These are phyloP conservation scores for Phialocephala sp. DNA, from an alignment of 2,329 filamentous ascomycete species.

Conservation along the genomic window DNA sequence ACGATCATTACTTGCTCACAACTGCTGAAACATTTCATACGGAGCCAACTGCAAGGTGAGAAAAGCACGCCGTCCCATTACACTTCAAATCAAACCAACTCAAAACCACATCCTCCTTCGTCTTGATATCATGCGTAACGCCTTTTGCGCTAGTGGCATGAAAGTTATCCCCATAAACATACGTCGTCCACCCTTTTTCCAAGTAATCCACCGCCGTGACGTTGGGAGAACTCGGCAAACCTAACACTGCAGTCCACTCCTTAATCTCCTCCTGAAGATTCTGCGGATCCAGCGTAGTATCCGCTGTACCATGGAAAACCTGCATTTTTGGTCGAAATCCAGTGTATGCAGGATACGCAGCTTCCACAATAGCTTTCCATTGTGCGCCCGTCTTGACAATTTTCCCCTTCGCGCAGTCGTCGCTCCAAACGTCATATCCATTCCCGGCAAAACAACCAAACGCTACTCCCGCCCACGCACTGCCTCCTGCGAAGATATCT, in stretches of 20 bases:
- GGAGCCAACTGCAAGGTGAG: background rate
- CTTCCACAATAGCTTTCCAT: conserved; percentile 55
- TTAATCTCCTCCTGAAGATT: conserved; percentile 52
- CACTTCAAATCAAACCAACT: conserved; percentile 36
- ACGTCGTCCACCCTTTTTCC: conserved; percentile 38
- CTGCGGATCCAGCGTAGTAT: conserved; percentile 46
- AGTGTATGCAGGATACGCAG: conserved; percentile 47
- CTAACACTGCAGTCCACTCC: conserved; percentile 49
- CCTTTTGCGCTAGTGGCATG: conserved; percentile 28
- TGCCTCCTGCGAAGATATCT: conserved; percentile 52
- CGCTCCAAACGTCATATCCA: conserved; percentile 53
- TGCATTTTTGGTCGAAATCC: conserved; percentile 35
- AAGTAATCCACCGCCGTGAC: conserved; percentile 35
- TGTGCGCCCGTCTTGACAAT: conserved; percentile 46
- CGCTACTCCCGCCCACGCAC: conserved; percentile 51
- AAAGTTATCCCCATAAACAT: conserved; percentile 33
- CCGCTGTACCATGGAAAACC: conserved; percentile 44
- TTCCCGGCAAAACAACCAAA: conserved; percentile 50
- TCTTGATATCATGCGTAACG: conserved; percentile 36
- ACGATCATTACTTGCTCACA: too few relatives aligned
- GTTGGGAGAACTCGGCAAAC: conserved; percentile 41
- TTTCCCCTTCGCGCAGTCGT: conserved; percentile 51
- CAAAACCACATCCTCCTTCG: conserved; percentile 31
- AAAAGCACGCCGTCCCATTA: conserved; percentile 18
- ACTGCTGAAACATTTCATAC: background rate